Conservation (phyloP, 306 rosid genomes). For the Lablab purpureus region DNA sequence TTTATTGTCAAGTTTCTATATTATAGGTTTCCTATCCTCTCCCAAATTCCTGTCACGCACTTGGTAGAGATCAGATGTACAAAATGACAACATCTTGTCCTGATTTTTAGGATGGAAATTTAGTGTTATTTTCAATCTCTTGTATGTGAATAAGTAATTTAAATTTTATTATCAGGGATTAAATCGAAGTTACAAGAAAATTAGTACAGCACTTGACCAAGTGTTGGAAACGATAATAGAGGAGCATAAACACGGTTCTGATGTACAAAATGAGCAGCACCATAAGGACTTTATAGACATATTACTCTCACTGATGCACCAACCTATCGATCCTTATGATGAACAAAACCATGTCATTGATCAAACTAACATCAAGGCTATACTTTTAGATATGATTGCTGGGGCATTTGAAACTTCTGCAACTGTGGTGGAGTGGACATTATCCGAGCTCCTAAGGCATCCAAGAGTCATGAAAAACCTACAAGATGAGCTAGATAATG, state of each 20-base stretch:
- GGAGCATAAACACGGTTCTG: constrained; percentile 44
- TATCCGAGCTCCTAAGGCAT: constrained; percentile 54
- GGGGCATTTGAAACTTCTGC: constrained; percentile 51
- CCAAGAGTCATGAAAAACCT: constrained; percentile 53
- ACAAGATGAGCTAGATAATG: constrained; percentile 50
- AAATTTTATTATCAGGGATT: constrained; percentile 7
- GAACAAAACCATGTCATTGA: constrained; percentile 42
- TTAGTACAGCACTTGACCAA: constrained; percentile 25
- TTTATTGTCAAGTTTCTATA: not conserved
- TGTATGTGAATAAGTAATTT: not conserved
- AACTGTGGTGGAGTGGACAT: constrained; percentile 41
- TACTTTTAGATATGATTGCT: constrained; percentile 48
- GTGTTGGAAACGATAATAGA: constrained; percentile 46
- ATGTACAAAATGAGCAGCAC: not conserved
- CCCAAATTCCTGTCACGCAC: not conserved
- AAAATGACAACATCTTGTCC: not conserved
- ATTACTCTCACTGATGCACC: constrained; percentile 43
- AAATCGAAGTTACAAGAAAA: constrained; percentile 23
- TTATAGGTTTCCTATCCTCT: no score
- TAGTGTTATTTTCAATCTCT: not conserved
- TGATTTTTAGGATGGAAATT: not conserved
- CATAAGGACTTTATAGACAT: constrained; percentile 43
- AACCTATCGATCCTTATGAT: constrained; percentile 33
- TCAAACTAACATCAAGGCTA: constrained; percentile 54
- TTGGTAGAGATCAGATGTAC: not conserved